Percentiles rank a stretch among this genome's conserved stretches.
Conservation (phyloP, 345 rosid genomes). For the Triadica sebifera region DNA sequence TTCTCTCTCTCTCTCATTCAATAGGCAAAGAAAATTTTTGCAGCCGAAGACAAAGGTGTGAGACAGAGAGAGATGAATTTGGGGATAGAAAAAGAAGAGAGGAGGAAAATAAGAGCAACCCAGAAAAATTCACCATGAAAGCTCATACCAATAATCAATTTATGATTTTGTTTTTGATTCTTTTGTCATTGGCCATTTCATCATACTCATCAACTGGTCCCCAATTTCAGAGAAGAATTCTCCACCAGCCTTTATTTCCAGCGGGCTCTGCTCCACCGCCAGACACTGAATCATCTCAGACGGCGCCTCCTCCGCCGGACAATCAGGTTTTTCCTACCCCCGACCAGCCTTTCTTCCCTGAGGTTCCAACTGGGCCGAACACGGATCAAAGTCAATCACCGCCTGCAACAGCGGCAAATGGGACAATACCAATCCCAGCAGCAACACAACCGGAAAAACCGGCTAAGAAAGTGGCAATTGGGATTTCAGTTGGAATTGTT, state of each 20-base stretch:
- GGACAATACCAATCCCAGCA: slow-evolving; percentile 57
- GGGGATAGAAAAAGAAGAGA: slow-evolving; percentile 25
- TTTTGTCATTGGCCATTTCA: background rate
- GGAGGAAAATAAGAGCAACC: slow-evolving; percentile 28
- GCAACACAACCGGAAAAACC: slow-evolving; percentile 75
- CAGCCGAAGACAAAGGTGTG: background rate
- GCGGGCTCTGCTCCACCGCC: slow-evolving; percentile 57
- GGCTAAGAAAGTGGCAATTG: slow-evolving; percentile 75
- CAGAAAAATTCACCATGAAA: slow-evolving; percentile 59
- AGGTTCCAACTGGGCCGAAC: slow-evolving; percentile 51
- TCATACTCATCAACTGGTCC: slow-evolving; percentile 4
- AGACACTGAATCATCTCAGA: slow-evolving; percentile 19
- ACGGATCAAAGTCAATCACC: slow-evolving; percentile 50
- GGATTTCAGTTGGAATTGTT: slow-evolving; percentile 86
- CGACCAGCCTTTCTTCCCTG: slow-evolving; percentile 89
- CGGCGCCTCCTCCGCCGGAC: slow-evolving; percentile 57
- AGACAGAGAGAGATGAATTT: slow-evolving; percentile 46
- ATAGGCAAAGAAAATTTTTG: background rate
- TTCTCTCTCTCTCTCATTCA: slow-evolving; percentile 15
- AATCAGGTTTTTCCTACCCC: slow-evolving; percentile 42
- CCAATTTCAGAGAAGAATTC: slow-evolving; percentile 53
- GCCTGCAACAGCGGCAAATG: slow-evolving; percentile 45
- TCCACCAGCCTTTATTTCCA: slow-evolving; percentile 88
- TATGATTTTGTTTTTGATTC: slow-evolving; percentile 28
- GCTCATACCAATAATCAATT: slow-evolving; percentile 14